Evolutionary conservation across 192 early-diverging fungal species (phyloP).

Genomic region (Pilaira anomala): DNA sequence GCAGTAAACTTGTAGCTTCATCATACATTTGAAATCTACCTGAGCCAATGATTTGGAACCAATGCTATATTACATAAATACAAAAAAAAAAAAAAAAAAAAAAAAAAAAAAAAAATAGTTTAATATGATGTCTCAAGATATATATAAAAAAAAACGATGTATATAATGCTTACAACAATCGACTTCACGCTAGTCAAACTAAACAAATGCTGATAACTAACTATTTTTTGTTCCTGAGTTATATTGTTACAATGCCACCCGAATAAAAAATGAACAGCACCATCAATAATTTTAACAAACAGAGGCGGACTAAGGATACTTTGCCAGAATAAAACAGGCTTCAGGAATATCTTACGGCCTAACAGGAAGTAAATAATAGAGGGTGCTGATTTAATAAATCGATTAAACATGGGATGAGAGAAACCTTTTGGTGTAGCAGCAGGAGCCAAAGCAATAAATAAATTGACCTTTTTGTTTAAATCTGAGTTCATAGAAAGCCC

Average conservation of each 20-base stretch:
- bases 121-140: background rate
- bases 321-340: slow-evolving; percentile 82
- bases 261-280: slow-evolving; percentile 72
- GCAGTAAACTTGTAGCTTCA: slow-evolving; percentile 64
- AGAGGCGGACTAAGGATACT: slow-evolving; percentile 66
- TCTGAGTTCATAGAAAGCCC: slow-evolving; percentile 73
- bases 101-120: background rate
- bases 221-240: slow-evolving; percentile 68
- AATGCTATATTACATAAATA: slow-evolving; percentile 52
- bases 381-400: slow-evolving; percentile 79
- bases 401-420: slow-evolving; percentile 74
- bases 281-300: slow-evolving; percentile 74
- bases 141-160: background rate
- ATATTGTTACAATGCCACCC: slow-evolving; percentile 74
- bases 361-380: slow-evolving; percentile 84
- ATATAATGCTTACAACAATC: slow-evolving; percentile 60
- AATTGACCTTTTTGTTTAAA: slow-evolving; percentile 80
- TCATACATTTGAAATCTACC: slow-evolving; percentile 92
- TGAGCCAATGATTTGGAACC: slow-evolving; percentile 95
- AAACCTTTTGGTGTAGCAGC: slow-evolving; percentile 82
- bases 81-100: background rate
- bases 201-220: slow-evolving; percentile 83
- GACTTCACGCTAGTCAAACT: slow-evolving; percentile 86
- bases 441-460: slow-evolving; percentile 90
- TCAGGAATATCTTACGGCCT: slow-evolving; percentile 75